A percentile compares a stretch with the other conserved stretches of the same genome.
Conservation (phyloP, 208 protist species). For the Acanthamoeba healyi region DNA sequence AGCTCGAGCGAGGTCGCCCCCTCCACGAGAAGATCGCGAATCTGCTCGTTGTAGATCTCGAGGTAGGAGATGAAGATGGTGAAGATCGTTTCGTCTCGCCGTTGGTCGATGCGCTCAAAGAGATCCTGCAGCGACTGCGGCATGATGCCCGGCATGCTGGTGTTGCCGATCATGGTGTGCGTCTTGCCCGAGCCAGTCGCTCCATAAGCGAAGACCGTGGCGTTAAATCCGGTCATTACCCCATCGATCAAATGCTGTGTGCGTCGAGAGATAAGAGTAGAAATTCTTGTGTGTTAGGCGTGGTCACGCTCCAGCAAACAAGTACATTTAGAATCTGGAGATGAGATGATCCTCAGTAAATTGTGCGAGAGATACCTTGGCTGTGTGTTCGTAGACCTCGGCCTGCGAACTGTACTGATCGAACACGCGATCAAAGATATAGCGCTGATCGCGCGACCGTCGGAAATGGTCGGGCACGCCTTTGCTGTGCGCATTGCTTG, state of each 20-base stretch:
- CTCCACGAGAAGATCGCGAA: slow-evolving; percentile 89
- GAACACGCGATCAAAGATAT: slow-evolving; percentile 91
- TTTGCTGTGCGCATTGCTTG: background rate
- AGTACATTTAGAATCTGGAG: too few species aligned
- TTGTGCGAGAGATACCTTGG: too few species aligned
- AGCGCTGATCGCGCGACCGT: slow-evolving; percentile 13
- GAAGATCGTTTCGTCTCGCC: slow-evolving; percentile 34
- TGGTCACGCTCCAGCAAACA: too few species aligned
- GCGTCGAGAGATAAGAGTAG: too few species aligned
- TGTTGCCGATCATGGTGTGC: slow-evolving; percentile 90
- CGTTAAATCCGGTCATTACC: slow-evolving; percentile 91
- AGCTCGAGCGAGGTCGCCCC: slow-evolving; percentile 78
- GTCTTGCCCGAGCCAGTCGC: slow-evolving; percentile 92
- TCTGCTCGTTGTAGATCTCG: slow-evolving; percentile 94
- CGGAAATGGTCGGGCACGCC: slow-evolving; percentile 65
- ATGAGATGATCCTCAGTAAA: too few species aligned
- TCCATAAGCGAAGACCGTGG: slow-evolving; percentile 92
- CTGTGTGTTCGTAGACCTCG: slow-evolving; percentile 88
- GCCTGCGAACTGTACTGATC: slow-evolving; percentile 84
- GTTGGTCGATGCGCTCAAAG: slow-evolving; percentile 85
- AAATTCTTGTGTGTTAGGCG: too few species aligned
- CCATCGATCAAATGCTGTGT: slow-evolving; percentile 82
- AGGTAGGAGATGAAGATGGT: slow-evolving; percentile 88
- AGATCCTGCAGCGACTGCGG: slow-evolving; percentile 88
- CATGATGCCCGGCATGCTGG: slow-evolving; percentile 89